These are phyloP conservation scores for Colletotrichum endophyticum DNA, from an alignment of 2,329 filamentous ascomycete genomes.

Conservation along the genomic window DNA sequence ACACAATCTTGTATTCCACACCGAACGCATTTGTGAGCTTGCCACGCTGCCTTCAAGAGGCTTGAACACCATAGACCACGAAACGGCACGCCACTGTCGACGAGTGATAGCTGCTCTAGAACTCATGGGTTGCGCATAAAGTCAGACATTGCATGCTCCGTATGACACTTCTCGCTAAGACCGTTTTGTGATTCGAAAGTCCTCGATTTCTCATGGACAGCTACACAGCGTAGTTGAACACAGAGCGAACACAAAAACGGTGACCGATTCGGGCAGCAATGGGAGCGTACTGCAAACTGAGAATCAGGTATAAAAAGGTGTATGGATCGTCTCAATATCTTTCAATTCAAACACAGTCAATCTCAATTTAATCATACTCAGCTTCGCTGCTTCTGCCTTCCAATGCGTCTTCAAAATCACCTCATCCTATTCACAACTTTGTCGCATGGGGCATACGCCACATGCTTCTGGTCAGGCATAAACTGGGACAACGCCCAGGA, in stretches of 20 bases:
- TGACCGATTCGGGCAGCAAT: neutral
- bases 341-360: neutral
- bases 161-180: neutral
- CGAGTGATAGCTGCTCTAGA: neutral
- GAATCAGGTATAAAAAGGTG: neutral
- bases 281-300: neutral
- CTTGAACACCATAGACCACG: neutral
- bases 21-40: neutral
- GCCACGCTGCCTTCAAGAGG: fast-evolving
- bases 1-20: neutral
- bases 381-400: neutral
- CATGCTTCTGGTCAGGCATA: neutral
- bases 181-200: neutral
- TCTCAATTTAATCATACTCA: neutral
- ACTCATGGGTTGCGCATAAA: neutral
- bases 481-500: neutral
- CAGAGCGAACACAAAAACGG: neutral
- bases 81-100: neutral
- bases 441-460: neutral
- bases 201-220: neutral
- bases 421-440: neutral
- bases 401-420: neutral
- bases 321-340: neutral
- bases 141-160: neutral
- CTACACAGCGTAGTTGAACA: neutral